Evolutionary conservation across 169 alveolate species (phyloP), one percentile per base, ranked within the genome.

Genomic region (Cryptosporidium felis): DNA sequence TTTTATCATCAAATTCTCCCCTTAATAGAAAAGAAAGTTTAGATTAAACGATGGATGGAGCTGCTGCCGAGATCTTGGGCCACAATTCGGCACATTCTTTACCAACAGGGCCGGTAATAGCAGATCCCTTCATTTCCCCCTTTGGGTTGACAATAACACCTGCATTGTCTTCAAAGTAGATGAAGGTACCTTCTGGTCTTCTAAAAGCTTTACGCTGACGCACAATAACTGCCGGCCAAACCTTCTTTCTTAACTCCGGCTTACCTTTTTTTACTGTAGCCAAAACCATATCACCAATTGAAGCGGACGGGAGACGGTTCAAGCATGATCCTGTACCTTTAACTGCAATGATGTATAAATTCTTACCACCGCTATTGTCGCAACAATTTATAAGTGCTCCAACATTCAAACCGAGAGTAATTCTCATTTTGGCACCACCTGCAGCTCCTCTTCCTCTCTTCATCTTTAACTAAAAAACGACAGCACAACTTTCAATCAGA

Each of bases 101-200:
- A 60, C 98, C 99, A 88, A 98, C 99, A 28, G 99, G 99, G 51
- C 99, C 99, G 23, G 99, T 95, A 89, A 98, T 96, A 51, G 99
- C 99, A 2, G 99, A 97, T 60, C 99, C 99, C 91, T 98, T 98
- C 99, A 98, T 98, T 93, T 98, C 99, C 56, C 99, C 99, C 96
- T 98, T 98, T 91, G 97, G 98, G 93, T 97, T 97, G 41, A 89
- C 92, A 88, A 98, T 97, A 63, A 97, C 99, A 49, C 99, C 99
- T 40, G 99, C 99, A 91, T 98, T 98, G 92, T 97, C 98, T 95
- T 98, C 99, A 90, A 97, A 98, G 93, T 97, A 96, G 62, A 98
- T 94, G 92, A 94, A 97, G 94, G 96, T 95, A 21, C 99, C 99
- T 80, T 98, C 99, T 59, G 97, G 95, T 67, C 99, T 95, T 90